phyloP scores from a whole-genome alignment of 108 stramenopile genomes.

The Aurantiochytrium sp. region DNA sequence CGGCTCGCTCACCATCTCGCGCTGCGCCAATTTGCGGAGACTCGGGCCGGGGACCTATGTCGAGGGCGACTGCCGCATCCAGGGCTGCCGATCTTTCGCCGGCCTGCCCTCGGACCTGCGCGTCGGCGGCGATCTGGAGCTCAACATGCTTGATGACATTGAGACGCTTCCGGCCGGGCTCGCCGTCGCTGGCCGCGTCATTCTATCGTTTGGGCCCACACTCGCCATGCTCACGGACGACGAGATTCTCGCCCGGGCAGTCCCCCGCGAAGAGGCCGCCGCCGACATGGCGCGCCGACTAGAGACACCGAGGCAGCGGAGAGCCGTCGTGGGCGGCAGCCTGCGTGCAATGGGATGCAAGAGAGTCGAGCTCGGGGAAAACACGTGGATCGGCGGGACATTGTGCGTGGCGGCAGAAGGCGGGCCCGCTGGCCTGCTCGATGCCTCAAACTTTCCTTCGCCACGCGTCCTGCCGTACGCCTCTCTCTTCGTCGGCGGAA shows the following conservation, averaged over 20 bases:
- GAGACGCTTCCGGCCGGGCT: not conserved
- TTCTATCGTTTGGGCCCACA: not conserved
- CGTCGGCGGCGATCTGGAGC: not conserved
- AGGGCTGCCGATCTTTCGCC: not conserved
- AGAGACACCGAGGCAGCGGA: not conserved
- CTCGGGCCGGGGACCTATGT: not conserved
- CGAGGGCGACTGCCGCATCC: not conserved
- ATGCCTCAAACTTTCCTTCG: not conserved
- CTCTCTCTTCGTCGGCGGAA: not conserved
- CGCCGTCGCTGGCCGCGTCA: not conserved
- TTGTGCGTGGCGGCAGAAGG: not conserved
- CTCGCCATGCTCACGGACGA: not conserved
- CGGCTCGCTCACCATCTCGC: not conserved
- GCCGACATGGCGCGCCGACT: not conserved
- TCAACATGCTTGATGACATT: not conserved
- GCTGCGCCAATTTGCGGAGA: not conserved
- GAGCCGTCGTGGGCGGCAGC: not conserved
- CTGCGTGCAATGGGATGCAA: not conserved
- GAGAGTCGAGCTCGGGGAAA: not conserved
- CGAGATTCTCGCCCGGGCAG: not conserved
- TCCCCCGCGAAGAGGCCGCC: not conserved
- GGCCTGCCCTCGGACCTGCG: not conserved
- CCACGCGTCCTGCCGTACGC: not conserved
- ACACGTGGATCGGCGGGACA: not conserved
- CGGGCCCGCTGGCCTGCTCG: not conserved